A percentile compares a stretch with the other conserved stretches of the same genome.
Evolutionary conservation across 2,329 filamentous ascomycete species (phyloP).

Genomic region (Calonectria fujianensis): DNA sequence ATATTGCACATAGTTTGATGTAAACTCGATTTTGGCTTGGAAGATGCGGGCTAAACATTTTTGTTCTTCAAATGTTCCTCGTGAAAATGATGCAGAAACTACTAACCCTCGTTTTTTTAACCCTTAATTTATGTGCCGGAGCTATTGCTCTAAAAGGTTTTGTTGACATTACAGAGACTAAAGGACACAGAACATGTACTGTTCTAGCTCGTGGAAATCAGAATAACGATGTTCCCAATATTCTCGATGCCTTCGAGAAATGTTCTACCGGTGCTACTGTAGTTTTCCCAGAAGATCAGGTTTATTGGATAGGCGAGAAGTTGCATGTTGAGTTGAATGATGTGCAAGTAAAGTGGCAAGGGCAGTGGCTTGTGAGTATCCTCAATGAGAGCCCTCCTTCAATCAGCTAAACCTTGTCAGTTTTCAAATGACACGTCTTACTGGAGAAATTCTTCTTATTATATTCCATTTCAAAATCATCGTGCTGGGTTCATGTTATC

Average conservation of each 20-base stretch:
- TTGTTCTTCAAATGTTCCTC: too few species aligned
- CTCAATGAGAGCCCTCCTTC: too few species aligned
- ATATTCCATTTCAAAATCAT: constrained; percentile 2
- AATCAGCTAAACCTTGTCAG: background rate
- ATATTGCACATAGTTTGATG: background rate
- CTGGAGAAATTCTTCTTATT: constrained; percentile 15
- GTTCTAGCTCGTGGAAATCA: background rate
- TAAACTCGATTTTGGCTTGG: background rate
- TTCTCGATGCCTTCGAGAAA: constrained; percentile 4
- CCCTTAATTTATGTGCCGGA: background rate
- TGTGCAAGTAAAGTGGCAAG: constrained; percentile 15
- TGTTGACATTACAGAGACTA: background rate
- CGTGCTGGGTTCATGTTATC: constrained; percentile 9
- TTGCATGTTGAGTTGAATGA: background rate
- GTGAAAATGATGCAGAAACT: background rate
- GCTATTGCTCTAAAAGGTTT: too few species aligned
- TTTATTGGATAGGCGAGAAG: constrained; percentile 5
- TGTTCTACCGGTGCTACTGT: background rate
- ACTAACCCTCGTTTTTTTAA: background rate
- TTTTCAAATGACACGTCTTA: constrained; percentile 11
- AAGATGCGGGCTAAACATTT: background rate
- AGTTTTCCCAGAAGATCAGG: background rate
- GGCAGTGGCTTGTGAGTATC: background rate
- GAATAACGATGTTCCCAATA: constrained; percentile 1
- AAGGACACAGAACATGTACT: background rate